Percentiles rank a stretch among this genome's conserved stretches.
Conservation (phyloP, 805 yeast genomes). For the Candida sithepensis region DNA sequence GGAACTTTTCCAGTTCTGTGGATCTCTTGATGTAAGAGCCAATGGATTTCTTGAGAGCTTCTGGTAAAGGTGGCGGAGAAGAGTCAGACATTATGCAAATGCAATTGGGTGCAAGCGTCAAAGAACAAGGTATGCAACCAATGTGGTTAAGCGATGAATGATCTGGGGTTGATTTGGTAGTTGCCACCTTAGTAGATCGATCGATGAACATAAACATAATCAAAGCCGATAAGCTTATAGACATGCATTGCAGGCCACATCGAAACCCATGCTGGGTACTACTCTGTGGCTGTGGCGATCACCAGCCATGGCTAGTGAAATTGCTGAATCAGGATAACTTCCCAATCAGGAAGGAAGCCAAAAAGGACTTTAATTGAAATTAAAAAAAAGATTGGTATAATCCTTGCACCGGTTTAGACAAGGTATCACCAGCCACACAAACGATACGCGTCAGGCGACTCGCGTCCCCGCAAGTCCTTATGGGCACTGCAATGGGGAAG, state of each 20-base stretch:
- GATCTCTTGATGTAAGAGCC: constrained; percentile 52
- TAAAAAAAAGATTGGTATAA: no score
- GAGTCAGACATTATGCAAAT: constrained; percentile 1
- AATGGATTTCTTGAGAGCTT: constrained; percentile 32
- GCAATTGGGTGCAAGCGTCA: not conserved
- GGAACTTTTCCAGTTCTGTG: constrained; percentile 49
- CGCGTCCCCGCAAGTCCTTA: no score
- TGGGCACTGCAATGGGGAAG: no score
- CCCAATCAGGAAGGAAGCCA: not conserved
- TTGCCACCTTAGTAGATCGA: no score
- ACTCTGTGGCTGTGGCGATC: no score
- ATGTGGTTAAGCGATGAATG: no score
- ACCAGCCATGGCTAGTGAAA: not conserved
- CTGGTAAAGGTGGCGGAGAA: constrained; percentile 24
- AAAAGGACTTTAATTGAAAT: no score
- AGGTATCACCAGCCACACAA: not conserved
- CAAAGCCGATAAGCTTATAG: no score
- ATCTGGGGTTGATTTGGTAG: no score
- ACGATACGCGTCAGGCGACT: not conserved
- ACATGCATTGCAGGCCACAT: no score
- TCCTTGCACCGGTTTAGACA: not conserved
- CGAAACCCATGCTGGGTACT: no score
- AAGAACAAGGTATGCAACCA: not conserved
- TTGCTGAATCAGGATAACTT: not conserved
- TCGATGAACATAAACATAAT: no score